Evolutionary conservation across 352 stramenopile genomes (phyloP), one percentile per base, ranked within the genome.

Genomic region (Globisporangium spinosum): DNA sequence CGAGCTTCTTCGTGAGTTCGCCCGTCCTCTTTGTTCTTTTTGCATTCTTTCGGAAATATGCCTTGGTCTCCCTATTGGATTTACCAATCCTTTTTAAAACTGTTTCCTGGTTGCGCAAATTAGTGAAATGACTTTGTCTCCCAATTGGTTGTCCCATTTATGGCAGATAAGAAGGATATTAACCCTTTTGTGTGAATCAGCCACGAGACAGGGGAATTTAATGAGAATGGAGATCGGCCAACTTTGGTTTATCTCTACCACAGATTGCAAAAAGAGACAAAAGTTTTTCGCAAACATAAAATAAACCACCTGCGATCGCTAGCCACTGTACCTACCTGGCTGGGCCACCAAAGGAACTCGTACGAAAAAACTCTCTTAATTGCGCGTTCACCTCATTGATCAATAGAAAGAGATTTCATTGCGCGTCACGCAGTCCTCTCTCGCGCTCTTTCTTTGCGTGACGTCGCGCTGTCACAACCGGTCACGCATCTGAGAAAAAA

Each of bases 401-500:
- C 9, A 40, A 40, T 34, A 15, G 10, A n/a, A 23, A 25, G 51
- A 23, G 51, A 58, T 34, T 58, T 58, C 51, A 27, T 34, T 35
- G 51, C 51, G 27, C 54, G 54, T 59, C 54, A 59, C 54, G 29
- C 29, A 32, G 29, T 32, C 29, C 29, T 32, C 29, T 32, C 29
- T 32, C 29, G 27, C 27, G 3, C 3, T 32, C 29, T 32, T 32
- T 32, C 29, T 32, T 32, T 32, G 29, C 29, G 29, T 27, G 58
- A 54, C 35, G 25, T 8, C 22, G 25, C 35, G 58, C 22, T 63
- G 58, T 63, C 58, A 63, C 58, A 63, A 38, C 20, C 25, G 58
- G 27, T 38, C 53, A 38, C 53, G 25, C 25, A 43, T 23, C 47
- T 51, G 57, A 45, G 38, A 63, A 63, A 63, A 63, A 38, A 40